Evolutionary conservation across 768 basidiomycete species (phyloP).

Genomic region (Pilatotrama ljubarskyi): DNA sequence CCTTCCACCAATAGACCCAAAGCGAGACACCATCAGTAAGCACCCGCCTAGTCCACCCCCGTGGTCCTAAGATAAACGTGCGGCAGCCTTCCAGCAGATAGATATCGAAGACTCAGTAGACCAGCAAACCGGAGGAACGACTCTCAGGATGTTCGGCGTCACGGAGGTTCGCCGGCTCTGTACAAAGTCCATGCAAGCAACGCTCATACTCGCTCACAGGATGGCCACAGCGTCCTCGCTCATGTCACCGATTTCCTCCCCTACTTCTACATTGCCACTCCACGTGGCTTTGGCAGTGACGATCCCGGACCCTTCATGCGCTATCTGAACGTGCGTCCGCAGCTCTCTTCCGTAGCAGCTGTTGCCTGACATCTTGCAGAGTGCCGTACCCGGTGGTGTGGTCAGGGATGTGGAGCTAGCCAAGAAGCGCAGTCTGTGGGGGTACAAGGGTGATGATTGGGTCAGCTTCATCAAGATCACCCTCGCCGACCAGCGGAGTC

Average conservation of each 20-base stretch:
- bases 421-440: constrained; percentile 77
- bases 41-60: background rate
- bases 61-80: background rate
- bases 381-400: constrained; percentile 34
- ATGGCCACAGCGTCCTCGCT: constrained; percentile 86
- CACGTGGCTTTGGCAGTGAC: constrained; percentile 73
- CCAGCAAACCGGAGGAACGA: constrained; percentile 40
- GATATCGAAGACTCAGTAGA: constrained; percentile 77
- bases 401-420: constrained; percentile 60
- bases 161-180: constrained; percentile 59
- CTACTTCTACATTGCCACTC: constrained; percentile 90
- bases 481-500: constrained; percentile 63
- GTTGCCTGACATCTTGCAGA: constrained; percentile 29
- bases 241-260: constrained; percentile 82
- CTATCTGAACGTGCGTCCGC: constrained; percentile 69
- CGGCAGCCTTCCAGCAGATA: constrained; percentile 91
- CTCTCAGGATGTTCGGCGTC: constrained; percentile 83
- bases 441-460: constrained; percentile 80
- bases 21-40: constrained; percentile 69
- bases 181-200: too few species aligned
- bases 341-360: background rate
- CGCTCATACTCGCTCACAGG: constrained; percentile 39
- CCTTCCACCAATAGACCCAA: constrained; percentile 54
- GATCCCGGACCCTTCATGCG: constrained; percentile 67
- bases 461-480: constrained; percentile 86